Conservation (phyloP, 257 asterid genomes). For the Datura wrightii region DNA sequence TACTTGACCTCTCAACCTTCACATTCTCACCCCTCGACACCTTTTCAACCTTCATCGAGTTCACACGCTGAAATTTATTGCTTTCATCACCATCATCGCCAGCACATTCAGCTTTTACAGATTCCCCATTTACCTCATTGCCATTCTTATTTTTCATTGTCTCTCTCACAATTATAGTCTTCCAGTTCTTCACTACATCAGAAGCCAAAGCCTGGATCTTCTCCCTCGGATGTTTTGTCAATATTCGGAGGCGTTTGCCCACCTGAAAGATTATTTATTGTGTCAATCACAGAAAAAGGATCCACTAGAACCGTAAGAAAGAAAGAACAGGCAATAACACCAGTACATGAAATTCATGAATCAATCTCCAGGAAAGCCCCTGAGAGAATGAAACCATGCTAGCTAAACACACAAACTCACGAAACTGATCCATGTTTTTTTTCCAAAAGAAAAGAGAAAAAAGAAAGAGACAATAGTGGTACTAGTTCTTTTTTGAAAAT, state of each 20-base stretch:
- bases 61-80: slow-evolving; percentile 51
- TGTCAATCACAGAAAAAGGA: neutral
- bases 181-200: slow-evolving; percentile 87
- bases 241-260: slow-evolving; percentile 83
- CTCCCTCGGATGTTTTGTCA: slow-evolving; percentile 82
- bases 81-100: slow-evolving; percentile 45
- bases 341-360: neutral
- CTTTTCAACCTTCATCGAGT: slow-evolving; percentile 47
- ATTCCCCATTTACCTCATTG: slow-evolving; percentile 43
- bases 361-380: neutral
- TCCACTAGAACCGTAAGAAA: neutral
- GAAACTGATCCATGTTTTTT: neutral
- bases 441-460: neutral
- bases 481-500: neutral
- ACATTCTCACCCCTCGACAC: slow-evolving; percentile 21
- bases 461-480: neutral
- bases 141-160: slow-evolving; percentile 63
- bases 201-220: slow-evolving; percentile 79
- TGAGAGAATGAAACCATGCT: neutral
- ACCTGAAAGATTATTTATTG: slow-evolving; percentile 54
- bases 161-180: slow-evolving; percentile 72
- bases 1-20: slow-evolving; percentile 50
- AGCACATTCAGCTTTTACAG: slow-evolving; percentile 43
- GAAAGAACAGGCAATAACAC: slow-evolving; percentile 17
- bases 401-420: neutral